These are phyloP conservation scores for Leccinum arenicola DNA, from an alignment of 768 basidiomycete genomes.

Conservation along the genomic window DNA sequence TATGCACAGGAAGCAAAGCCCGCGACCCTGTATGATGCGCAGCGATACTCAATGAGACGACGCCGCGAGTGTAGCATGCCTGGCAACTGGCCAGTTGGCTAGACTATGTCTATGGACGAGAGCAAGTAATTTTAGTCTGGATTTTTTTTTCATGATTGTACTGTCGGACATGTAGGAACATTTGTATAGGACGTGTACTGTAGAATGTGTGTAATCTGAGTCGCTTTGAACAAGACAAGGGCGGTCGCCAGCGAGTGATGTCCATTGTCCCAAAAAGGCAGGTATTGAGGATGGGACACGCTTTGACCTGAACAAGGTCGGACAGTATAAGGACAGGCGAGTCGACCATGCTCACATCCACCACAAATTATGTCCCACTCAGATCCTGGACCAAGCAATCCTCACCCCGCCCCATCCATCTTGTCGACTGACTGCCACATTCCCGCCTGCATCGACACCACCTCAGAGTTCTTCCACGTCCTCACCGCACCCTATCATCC, in stretches of 20 bases:
- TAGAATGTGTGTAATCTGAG: constrained; percentile 9
- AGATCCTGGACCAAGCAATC: constrained; percentile 22
- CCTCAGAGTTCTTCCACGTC: constrained; percentile 30
- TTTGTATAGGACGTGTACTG: constrained; percentile 16
- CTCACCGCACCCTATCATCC: constrained; percentile 27
- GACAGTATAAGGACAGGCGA: constrained; percentile 18
- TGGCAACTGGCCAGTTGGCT: constrained; percentile 37
- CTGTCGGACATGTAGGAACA: constrained; percentile 12
- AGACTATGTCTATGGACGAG: constrained; percentile 2
- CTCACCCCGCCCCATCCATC: constrained; percentile 6
- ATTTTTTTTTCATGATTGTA: constrained; percentile 13
- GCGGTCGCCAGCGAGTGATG: constrained; percentile 18
- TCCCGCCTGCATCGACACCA: constrained; percentile 21
- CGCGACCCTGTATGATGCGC: constrained; percentile 10
- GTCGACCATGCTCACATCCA: constrained; percentile 13
- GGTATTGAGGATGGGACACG: constrained; percentile 29
- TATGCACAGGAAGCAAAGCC: constrained; percentile 15
- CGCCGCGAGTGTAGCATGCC: constrained; percentile 38
- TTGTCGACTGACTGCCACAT: constrained; percentile 6
- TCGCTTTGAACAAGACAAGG: constrained; percentile 17
- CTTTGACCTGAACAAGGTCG: constrained; percentile 28
- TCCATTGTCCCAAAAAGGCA: constrained; percentile 35
- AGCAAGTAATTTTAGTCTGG: background rate
- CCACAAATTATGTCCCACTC: constrained; percentile 15
- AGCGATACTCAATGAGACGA: constrained; percentile 16